Evolutionary conservation across 495 filamentous ascomycete species (phyloP).

Genomic region (Cetradonia linearis): DNA sequence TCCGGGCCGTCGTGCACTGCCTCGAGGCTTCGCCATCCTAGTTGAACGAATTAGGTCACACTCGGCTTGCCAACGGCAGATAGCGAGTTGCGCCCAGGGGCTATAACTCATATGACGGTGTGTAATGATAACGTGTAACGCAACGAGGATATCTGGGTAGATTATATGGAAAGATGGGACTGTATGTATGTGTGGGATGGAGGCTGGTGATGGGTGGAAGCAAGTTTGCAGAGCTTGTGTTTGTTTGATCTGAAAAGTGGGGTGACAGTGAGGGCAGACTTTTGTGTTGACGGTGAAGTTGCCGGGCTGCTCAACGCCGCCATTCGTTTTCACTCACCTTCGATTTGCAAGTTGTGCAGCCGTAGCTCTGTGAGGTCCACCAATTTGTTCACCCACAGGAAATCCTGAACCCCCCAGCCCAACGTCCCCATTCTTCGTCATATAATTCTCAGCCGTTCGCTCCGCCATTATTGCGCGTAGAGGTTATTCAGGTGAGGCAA

Average conservation of each 20-base stretch:
- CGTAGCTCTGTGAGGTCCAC: slow-evolving; percentile 37
- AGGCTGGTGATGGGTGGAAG: neutral
- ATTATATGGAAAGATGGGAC: neutral
- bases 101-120: slow-evolving; percentile 18
- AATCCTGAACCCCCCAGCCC: slow-evolving; percentile 1
- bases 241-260: slow-evolving; percentile 6
- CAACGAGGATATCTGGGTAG: slow-evolving; percentile 19
- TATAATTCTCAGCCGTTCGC: slow-evolving; percentile 10
- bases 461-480: slow-evolving; percentile 16
- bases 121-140: slow-evolving; percentile 26
- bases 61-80: neutral
- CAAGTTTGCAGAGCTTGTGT: neutral
- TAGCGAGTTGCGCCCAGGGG: neutral
- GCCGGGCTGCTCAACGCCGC: neutral
- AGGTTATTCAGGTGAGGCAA: neutral
- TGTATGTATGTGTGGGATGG: neutral
- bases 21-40: slow-evolving; percentile 21
- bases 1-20: slow-evolving; percentile 14
- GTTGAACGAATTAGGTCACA: neutral
- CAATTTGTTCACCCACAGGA: slow-evolving; percentile 8
- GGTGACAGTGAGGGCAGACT: neutral
- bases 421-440: slow-evolving; percentile 16
- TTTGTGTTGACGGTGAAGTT: slow-evolving; percentile 9
- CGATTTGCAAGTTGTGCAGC: slow-evolving; percentile 43
- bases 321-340: slow-evolving; percentile 37